phyloP scores from a whole-genome alignment of 225 moss, liverwort and hornwort species.

The Thuidium tamariscinum region DNA sequence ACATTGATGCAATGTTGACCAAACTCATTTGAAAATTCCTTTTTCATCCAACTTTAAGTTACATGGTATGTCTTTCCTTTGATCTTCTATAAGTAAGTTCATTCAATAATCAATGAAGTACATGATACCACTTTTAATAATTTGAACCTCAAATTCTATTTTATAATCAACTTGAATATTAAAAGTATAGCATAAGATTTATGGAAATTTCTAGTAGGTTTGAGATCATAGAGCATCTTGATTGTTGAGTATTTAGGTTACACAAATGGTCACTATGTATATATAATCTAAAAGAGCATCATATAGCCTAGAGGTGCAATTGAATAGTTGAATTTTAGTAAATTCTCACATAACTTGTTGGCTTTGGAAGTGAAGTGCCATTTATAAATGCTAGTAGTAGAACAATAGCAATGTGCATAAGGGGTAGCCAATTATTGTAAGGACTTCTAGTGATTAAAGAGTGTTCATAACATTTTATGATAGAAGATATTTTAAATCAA shows the following conservation, averaged over 20 bases:
- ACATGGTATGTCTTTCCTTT: neutral
- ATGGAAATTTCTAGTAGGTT: neutral
- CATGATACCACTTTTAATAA: rapidly evolving
- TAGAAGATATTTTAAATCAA: neutral
- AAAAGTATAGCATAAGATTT: neutral
- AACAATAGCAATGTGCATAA: neutral
- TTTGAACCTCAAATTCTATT: neutral
- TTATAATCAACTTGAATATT: neutral
- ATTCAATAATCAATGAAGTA: neutral
- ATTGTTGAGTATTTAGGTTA: neutral
- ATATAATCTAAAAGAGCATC: neutral
- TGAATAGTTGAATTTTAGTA: neutral
- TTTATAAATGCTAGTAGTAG: neutral
- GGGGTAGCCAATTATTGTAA: neutral
- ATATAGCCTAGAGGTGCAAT: neutral
- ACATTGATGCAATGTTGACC: neutral
- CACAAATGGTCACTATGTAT: rapidly evolving
- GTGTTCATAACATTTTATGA: neutral
- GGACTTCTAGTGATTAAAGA: neutral
- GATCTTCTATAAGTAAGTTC: neutral
- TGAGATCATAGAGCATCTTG: neutral
- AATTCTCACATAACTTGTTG: no score
- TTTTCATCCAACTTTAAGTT: neutral
- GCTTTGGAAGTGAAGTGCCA: neutral
- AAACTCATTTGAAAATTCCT: neutral